A percentile compares a stretch with the other conserved stretches of the same genome.
Conservation (phyloP, 208 protist genomes). For the Leishmania gerbilli region DNA sequence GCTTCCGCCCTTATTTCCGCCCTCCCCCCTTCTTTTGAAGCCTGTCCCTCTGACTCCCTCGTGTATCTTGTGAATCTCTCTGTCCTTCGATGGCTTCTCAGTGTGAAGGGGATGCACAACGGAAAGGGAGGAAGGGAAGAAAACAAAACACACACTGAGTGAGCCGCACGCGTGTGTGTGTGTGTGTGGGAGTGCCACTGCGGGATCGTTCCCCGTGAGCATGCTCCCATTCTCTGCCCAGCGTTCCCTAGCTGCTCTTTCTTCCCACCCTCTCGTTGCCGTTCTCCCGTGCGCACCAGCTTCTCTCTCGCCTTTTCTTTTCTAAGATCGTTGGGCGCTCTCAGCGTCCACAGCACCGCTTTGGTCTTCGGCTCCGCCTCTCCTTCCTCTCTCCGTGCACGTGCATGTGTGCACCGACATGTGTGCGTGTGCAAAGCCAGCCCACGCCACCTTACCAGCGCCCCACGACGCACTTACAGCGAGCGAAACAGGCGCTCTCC, state of each 20-base stretch:
- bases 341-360: not conserved
- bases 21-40: not conserved
- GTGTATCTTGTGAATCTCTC: too few species aligned
- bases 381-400: not conserved
- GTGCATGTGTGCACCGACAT: too few species aligned
- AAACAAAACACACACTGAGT: not conserved
- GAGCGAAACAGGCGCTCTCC: not conserved
- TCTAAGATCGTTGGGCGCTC: not conserved
- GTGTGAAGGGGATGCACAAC: too few species aligned
- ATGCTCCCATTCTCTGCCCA: not conserved
- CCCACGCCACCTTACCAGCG: not conserved
- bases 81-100: constrained; percentile 3
- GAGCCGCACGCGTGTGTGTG: not conserved
- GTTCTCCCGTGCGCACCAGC: too few species aligned
- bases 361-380: not conserved
- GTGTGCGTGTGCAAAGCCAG: not conserved
- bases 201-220: not conserved
- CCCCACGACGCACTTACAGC: not conserved
- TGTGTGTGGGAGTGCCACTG: not conserved
- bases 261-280: too few species aligned
- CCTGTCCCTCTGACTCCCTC: not conserved
- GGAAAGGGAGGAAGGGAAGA: too few species aligned
- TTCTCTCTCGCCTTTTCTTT: not conserved
- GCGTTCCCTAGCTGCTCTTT: too few species aligned
- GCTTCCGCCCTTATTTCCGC: not conserved